Evolutionary conservation across 169 alveolate genomes (phyloP), one percentile per base, ranked within the genome.

Genomic region (Cryptosporidium sp.): DNA sequence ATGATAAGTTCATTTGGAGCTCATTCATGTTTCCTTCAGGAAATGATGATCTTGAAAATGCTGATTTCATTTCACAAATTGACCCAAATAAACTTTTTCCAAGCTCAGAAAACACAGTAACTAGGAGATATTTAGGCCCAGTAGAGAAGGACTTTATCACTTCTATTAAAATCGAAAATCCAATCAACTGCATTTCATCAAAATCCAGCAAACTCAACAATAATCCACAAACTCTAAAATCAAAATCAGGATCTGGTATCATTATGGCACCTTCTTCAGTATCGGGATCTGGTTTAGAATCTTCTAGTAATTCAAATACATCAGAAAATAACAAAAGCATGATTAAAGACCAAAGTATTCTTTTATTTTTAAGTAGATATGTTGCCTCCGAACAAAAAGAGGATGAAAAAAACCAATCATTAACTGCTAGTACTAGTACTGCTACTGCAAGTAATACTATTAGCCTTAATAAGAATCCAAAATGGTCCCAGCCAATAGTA

Each of bases 401-500:
- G 31, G 31, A 31, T 8, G 3, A 65, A 23, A 12, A 48, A 35
- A 0, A 58, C 5, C 9, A 18, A 41, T 37, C 43, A 31, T 33
- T 3, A 33, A 33, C 6, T 33, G 3, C 39, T 33, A 33, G 3
- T 33, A 33, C 39, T 33, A n/a, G 33, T 8, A 23, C 8, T 75
- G 8, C 21, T 62, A 18, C n/a, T n/a, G n/a, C n/a, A n/a, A n/a
- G n/a, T n/a, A n/a, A n/a, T n/a, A n/a, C n/a, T n/a, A n/a, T n/a
- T n/a, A n/a, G n/a, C n/a, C n/a, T 16, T 3, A 39, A 1, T 14
- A 45, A 80, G n/a, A 41, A 33, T 29, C 37, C 50, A 39, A 61
- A 67, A 21, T 80, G 89, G 89, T 80, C 89, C 10, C 89, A 61
- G n/a, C 89, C 89, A 39, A 65, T 80, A 41, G 3, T 62, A 6